Evolutionary conservation across 2,329 filamentous ascomycete species (phyloP).

Genomic region (Alternaria incomplexa): DNA sequence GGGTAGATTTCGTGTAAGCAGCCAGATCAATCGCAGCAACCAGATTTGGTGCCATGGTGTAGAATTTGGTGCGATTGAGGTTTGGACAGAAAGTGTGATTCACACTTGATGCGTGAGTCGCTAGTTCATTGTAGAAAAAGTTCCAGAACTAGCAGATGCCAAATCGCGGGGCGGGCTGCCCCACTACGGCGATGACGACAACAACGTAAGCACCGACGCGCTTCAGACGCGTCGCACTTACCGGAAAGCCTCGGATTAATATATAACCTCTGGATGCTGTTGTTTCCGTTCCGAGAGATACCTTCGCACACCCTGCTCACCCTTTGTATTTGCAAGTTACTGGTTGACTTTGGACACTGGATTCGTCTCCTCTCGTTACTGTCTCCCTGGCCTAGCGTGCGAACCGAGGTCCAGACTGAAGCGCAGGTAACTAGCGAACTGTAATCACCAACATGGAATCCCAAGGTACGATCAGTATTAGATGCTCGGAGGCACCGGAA

Average conservation of each 20-base stretch:
- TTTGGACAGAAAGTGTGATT: background rate
- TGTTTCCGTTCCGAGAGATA: background rate
- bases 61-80: constrained; percentile 1
- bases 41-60: constrained; percentile 53
- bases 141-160: constrained; percentile 10
- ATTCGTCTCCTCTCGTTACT: background rate
- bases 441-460: background rate
- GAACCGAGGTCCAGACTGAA: background rate
- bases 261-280: background rate
- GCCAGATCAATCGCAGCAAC: constrained; percentile 58
- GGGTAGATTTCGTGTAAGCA: constrained; percentile 51
- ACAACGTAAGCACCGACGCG: constrained; percentile 5
- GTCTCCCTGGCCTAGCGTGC: background rate
- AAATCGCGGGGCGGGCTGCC: constrained; percentile 21
- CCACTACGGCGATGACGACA: constrained; percentile 17
- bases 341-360: background rate
- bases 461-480: background rate
- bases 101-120: background rate
- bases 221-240: background rate
- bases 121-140: constrained; percentile 15
- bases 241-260: background rate
- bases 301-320: background rate
- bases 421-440: background rate
- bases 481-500: background rate
- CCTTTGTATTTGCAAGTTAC: background rate